Conservation (phyloP, 371 early-diverging fungal genomes). For the Funneliformis caledonium region DNA sequence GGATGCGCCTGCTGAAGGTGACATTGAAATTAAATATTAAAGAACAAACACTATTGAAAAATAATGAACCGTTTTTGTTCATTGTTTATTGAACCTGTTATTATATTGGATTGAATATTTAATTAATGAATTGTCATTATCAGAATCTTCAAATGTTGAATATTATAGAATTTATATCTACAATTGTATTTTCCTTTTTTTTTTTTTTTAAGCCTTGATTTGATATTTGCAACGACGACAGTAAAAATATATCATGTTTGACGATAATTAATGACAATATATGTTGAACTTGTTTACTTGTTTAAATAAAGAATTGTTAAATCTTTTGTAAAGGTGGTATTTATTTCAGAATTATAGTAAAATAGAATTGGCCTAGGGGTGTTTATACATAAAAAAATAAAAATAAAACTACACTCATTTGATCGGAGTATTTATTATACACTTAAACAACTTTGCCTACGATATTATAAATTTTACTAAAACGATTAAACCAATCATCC, state of each 20-base stretch:
- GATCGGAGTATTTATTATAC: not conserved
- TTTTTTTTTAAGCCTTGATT: not conserved
- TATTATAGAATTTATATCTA: not conserved
- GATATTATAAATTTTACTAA: slow-evolving; percentile 76
- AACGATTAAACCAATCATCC: slow-evolving; percentile 79
- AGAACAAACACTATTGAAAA: not conserved
- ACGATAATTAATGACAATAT: not conserved
- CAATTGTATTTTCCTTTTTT: not conserved
- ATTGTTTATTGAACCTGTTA: not conserved
- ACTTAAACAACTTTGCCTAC: slow-evolving; percentile 61
- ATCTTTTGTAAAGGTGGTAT: not conserved
- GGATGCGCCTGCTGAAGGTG: slow-evolving; percentile 88
- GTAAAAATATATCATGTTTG: not conserved
- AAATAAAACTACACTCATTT: not conserved
- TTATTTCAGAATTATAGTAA: too few relatives aligned
- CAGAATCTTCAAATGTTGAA: not conserved
- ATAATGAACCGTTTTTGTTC: not conserved
- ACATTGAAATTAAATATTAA: slow-evolving; percentile 62
- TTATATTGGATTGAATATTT: not conserved
- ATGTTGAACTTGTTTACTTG: not conserved
- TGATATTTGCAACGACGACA: not conserved
- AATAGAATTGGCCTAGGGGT: too few relatives aligned
- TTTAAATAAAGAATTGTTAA: not conserved
- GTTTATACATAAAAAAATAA: not conserved
- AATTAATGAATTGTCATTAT: not conserved